Evolutionary conservation across 352 stramenopile genomes (phyloP).

Genomic region (Pythium insidiosum): DNA sequence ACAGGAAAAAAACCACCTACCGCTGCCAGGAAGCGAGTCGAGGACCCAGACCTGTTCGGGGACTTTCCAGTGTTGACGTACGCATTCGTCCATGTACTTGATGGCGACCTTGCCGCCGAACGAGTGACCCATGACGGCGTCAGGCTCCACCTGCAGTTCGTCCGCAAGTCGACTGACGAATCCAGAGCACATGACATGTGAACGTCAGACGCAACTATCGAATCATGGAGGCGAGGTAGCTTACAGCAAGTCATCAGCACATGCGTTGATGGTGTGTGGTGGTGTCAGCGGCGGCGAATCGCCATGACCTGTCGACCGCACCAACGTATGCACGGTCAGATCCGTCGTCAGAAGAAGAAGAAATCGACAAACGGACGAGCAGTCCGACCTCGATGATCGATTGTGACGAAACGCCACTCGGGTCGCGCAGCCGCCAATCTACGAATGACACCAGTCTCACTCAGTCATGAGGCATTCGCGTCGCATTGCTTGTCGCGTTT

Average conservation of each 20-base stretch:
- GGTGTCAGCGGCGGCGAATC: constrained; percentile 59
- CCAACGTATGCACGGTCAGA: neutral
- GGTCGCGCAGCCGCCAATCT: constrained; percentile 1
- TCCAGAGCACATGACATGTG: no score
- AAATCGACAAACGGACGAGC: neutral
- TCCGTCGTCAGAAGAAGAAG: neutral
- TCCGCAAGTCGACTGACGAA: constrained; percentile 31
- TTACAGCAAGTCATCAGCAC: constrained; percentile 61
- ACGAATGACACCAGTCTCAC: no score
- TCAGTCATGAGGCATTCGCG: no score
- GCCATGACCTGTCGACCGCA: constrained; percentile 33
- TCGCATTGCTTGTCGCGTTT: no score
- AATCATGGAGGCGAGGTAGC: neutral
- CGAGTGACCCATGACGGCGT: constrained; percentile 63
- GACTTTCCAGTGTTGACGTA: constrained; percentile 23
- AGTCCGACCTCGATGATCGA: constrained; percentile 55
- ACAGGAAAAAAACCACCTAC: constrained; percentile 11
- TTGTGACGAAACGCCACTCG: constrained; percentile 55
- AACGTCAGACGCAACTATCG: no score
- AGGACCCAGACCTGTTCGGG: constrained; percentile 65
- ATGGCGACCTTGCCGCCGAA: constrained; percentile 78
- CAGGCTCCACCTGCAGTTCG: constrained; percentile 41
- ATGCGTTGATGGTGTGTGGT: constrained; percentile 58
- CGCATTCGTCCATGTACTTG: constrained; percentile 50
- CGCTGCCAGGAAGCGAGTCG: constrained; percentile 60